These are phyloP conservation scores for Fusarium sacchari DNA, from an alignment of 2,329 filamentous ascomycete species.

Conservation along the genomic window DNA sequence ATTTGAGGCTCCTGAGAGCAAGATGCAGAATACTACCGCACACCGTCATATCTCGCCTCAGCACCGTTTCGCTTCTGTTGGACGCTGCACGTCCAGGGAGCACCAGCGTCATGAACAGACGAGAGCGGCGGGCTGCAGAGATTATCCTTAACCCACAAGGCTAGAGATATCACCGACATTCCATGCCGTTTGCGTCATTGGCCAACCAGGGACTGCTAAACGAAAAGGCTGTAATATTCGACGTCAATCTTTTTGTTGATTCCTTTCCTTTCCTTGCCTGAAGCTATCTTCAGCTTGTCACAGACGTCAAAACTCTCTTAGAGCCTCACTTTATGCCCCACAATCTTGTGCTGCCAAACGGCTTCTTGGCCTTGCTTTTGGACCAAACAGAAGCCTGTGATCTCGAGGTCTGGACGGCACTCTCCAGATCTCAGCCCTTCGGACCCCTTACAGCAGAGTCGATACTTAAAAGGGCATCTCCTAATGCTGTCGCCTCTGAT, in stretches of 20 bases:
- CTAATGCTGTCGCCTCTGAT: constrained; percentile 21
- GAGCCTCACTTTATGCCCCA: constrained; percentile 28
- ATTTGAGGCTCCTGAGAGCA: neutral
- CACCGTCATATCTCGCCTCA: constrained; percentile 36
- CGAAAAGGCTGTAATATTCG: constrained; percentile 1
- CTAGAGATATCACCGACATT: constrained; percentile 24
- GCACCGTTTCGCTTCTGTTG: constrained; percentile 20
- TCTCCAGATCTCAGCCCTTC: constrained; percentile 19
- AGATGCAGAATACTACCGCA: constrained; percentile 14
- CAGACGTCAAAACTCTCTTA: constrained; percentile 5
- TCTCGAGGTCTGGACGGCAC: constrained; percentile 5
- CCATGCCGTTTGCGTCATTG: constrained; percentile 34
- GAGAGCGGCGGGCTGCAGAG: constrained; percentile 5
- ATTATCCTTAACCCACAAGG: constrained; percentile 22
- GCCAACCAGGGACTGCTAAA: neutral
- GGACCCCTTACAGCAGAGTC: constrained; percentile 15
- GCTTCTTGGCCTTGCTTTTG: constrained; percentile 8
- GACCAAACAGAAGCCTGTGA: constrained; percentile 33
- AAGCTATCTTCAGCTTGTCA: neutral
- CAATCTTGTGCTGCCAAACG: neutral
- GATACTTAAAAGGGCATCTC: constrained; percentile 5
- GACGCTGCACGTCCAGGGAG: constrained; percentile 7
- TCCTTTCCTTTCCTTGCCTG: neutral
- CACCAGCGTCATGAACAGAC: constrained; percentile 22
- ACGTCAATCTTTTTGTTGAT: neutral